Evolutionary conservation across 1,284 basidiomycete species (phyloP), one percentile per base, ranked within the genome.

Genomic region (Naganishia sp.): DNA sequence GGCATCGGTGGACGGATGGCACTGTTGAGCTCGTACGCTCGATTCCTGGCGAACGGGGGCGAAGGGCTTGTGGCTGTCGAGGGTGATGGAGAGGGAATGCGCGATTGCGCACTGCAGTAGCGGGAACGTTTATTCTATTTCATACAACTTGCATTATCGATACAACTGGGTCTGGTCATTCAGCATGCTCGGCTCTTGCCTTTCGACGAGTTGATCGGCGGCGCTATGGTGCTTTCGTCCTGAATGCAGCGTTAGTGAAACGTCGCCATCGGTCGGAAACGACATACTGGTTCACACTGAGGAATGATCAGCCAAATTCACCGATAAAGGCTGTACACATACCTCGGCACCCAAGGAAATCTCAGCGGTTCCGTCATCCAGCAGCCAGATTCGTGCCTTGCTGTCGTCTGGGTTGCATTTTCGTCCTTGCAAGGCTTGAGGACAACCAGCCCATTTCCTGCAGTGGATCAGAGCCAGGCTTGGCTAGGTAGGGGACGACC

Each of bases 371-470:
- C 62, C 65, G 23, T 66, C 58, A n/a, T 47, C 52, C 9, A 63
- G 35, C 28, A 68, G 50, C 67, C 67, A 68, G 17, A 68, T 57
- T 42, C 67, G 47, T 9, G 63, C 57, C 41, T 50, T 56, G 35
- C 49, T 55, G 17, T 62, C 58, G 18, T 61, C 25, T 17, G 67
- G 54, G 31, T 58, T 50, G 31, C 63, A 50, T 56, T 53, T 49
- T 17, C 60, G 10, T 3, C 60, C 57, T 18, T 66, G 58, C 18
- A 69, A 42, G 7, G 56, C 68, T 42, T 69, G 68, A 21, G 68
- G 68, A 67, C 68, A 69, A 6, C 66, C 68, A 11, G 60, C 47
- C 68, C 68, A 69, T 53, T 43, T 57, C 49, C 50, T 6, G n/a
- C 35, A 13, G 31, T 28, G 10, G 13, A 52, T 35, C 39, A 56